Conservation (phyloP, 1,139 yeast species). For the Candida sanyaensis region DNA sequence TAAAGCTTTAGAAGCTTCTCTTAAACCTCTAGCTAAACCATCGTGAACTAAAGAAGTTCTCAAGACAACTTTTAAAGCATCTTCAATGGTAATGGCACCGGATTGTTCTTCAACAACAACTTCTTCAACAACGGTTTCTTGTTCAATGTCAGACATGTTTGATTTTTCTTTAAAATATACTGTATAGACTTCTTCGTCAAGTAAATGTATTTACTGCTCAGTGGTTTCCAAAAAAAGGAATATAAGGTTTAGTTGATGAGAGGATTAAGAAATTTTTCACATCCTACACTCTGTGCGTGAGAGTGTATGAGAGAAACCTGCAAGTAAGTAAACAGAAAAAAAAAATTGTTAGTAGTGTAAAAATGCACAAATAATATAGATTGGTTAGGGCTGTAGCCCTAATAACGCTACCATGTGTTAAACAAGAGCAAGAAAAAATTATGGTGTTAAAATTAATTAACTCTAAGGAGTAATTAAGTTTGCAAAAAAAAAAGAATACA, state of each 20-base stretch:
- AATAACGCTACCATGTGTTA: neutral
- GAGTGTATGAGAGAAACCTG: neutral
- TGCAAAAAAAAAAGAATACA: no score
- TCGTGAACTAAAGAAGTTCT: conserved; percentile 98
- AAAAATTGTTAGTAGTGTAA: conserved; percentile 2
- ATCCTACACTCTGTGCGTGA: conserved; percentile 20
- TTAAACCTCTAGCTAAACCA: conserved; percentile 99
- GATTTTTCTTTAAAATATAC: conserved; percentile 15
- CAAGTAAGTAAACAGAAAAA: neutral
- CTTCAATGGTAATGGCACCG: conserved; percentile 94
- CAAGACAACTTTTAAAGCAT: conserved; percentile 97
- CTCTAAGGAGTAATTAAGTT: no score
- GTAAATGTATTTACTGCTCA: conserved; percentile 61
- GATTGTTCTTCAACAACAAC: conserved; percentile 83
- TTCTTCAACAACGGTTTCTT: conserved; percentile 83
- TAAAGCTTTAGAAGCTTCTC: conserved; percentile 99
- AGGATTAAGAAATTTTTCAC: conserved; percentile 18
- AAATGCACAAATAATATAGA: no score
- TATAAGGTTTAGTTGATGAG: neutral
- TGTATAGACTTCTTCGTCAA: conserved; percentile 85
- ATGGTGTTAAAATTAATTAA: no score
- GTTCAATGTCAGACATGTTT: conserved; percentile 85
- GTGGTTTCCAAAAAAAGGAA: conserved; percentile 38
- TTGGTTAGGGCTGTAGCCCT: conserved; percentile 10
- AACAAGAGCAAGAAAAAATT: no score